Base-by-base conservation (phyloP, 192 early-diverging fungal species). In the Coemansia sp. region DNA sequence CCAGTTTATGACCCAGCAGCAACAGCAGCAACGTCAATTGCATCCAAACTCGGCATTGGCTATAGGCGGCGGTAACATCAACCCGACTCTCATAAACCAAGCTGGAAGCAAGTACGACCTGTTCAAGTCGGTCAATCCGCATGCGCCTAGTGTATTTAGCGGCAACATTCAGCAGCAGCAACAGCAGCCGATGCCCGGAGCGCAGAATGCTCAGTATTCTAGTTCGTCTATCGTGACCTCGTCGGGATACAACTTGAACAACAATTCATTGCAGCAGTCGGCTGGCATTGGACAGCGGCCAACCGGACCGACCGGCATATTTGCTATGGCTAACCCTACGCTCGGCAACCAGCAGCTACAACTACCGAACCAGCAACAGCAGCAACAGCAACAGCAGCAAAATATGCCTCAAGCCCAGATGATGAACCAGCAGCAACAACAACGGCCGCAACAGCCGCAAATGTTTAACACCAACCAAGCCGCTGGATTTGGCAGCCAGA, bases 41-140 rank as follows among this genome's bases (percentile, higher is more conserved):
- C 48, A 46, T 45, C 59, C 25, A 17, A 57, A 57, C 14, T 32
- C 53, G 27, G 12, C 29, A 3, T 19, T 74, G 60, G n/a, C 67
- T 25, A 73, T 78, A 59, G 64, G 36, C 36, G 48, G 38, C 31
- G 46, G 46, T 32, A 60, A 5, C 63, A 41, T 29, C 51, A 45
- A 48, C 53, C 15, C 53, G 29, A 15, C 53, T 17, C 29, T 29
- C 34, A 39, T 58, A 10, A 62, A 37, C 38, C 63, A 69, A 39
- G n/a, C 37, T 0, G 70, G 62, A 8, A 74, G 23, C 68, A 69
- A 73, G 34, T 82, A 82, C 60, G 80, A 82, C 23, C 23, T 82
- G 62, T 77, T 82, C 72, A 77, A 77, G 68, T 64, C 71, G 1
- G 45, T 82, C 65, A 77, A 77, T 36, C 80, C 80, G 36, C 75